Evolutionary conservation across 257 asterid genomes (phyloP).

Genomic region (Penstemon davidsonii): DNA sequence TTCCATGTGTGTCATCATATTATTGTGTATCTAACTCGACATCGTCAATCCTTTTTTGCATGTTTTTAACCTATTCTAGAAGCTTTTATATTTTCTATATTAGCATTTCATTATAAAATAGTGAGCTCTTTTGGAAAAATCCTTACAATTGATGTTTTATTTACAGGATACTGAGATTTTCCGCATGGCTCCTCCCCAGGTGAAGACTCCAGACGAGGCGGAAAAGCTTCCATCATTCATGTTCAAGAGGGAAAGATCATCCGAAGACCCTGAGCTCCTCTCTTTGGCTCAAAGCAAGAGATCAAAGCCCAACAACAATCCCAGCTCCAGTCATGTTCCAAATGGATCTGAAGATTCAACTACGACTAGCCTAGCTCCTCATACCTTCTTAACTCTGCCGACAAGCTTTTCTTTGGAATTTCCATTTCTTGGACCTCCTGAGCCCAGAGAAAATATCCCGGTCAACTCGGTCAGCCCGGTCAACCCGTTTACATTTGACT

Average conservation of each 20-base stretch:
- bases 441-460: slow-evolving; percentile 58
- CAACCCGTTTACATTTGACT: slow-evolving; percentile 55
- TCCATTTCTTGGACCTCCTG: slow-evolving; percentile 57
- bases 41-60: too few species aligned
- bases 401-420: slow-evolving; percentile 68
- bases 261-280: slow-evolving; percentile 63
- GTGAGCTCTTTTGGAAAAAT: too few species aligned
- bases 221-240: slow-evolving; percentile 42
- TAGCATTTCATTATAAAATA: too few species aligned
- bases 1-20: too few species aligned
- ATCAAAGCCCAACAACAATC: slow-evolving; percentile 61
- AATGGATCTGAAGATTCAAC: slow-evolving; percentile 96
- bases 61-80: too few species aligned
- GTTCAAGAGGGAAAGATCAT: slow-evolving; percentile 87
- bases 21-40: too few species aligned
- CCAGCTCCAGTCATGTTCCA: slow-evolving; percentile 71
- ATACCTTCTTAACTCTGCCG: slow-evolving; percentile 65
- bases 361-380: slow-evolving; percentile 78
- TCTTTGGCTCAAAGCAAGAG: slow-evolving; percentile 67
- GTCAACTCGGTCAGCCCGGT: slow-evolving; percentile 30
- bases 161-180: slow-evolving; percentile 49
- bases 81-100: too few species aligned
- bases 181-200: slow-evolving; percentile 49
- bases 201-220: slow-evolving; percentile 39
- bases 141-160: too few species aligned